Conservation (phyloP, 2,329 filamentous ascomycete genomes). For the Colletotrichum sp. region DNA sequence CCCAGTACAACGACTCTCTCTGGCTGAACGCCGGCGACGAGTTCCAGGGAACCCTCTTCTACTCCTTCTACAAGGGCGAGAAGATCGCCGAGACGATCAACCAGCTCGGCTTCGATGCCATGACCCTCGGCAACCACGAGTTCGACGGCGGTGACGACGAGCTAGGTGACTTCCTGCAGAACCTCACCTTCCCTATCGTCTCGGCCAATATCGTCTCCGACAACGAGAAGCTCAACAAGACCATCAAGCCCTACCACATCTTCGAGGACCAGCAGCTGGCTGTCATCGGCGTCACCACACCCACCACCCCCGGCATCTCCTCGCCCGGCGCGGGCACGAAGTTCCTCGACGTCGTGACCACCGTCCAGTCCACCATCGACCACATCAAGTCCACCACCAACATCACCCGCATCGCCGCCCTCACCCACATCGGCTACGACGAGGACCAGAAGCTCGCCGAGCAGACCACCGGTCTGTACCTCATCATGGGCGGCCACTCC, state of each 20-base stretch:
- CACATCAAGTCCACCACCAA: conserved; percentile 65
- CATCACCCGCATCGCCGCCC: conserved; percentile 67
- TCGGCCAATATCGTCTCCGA: conserved; percentile 68
- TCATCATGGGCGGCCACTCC: conserved; percentile 70
- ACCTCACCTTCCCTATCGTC: conserved; percentile 69
- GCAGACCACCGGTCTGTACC: conserved; percentile 66
- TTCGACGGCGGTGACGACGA: conserved; percentile 69
- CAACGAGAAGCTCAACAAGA: conserved; percentile 63
- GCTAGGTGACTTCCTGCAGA: conserved; percentile 65
- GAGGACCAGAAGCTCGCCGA: conserved; percentile 65
- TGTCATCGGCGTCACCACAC: conserved; percentile 68
- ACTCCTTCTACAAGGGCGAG: conserved; percentile 69
- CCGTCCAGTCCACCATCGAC: conserved; percentile 66
- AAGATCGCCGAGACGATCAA: conserved; percentile 73
- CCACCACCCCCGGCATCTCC: conserved; percentile 62
- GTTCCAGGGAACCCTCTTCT: conserved; percentile 73
- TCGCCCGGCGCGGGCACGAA: conserved; percentile 61
- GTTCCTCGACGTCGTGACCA: conserved; percentile 62
- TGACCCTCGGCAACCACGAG: conserved; percentile 73
- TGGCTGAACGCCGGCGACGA: conserved; percentile 73
- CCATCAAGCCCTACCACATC: conserved; percentile 69
- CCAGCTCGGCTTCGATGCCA: conserved; percentile 68
- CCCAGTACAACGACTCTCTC: conserved; percentile 63
- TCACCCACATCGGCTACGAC: conserved; percentile 72
- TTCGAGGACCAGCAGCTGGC: conserved; percentile 66